Evolutionary conservation across 2,329 filamentous ascomycete species (phyloP).

Genomic region (Apiospora saccharicola): DNA sequence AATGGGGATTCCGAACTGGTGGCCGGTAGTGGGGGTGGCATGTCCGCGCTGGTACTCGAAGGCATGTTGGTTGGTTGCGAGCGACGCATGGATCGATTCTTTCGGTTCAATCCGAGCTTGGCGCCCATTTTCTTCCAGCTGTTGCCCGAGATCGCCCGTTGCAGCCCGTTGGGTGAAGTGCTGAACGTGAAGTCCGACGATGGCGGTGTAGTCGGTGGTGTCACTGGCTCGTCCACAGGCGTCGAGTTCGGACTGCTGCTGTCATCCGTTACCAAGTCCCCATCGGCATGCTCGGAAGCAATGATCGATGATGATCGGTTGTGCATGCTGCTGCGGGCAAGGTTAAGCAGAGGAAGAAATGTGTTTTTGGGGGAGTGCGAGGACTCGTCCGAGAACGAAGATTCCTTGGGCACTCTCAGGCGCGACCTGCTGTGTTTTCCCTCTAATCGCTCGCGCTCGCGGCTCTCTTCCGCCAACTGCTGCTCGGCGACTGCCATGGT

Average conservation of each 20-base stretch:
- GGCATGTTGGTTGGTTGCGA: conserved; percentile 54
- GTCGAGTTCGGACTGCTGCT: conserved; percentile 68
- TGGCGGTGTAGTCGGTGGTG: conserved; percentile 77
- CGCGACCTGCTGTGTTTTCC: conserved; percentile 48
- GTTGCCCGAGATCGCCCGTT: conserved; percentile 62
- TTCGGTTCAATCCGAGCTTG: conserved; percentile 65
- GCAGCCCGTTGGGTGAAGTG: conserved; percentile 60
- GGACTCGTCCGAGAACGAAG: conserved; percentile 45
- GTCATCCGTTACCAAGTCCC: conserved; percentile 68
- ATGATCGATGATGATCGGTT: conserved; percentile 54
- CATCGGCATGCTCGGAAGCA: conserved; percentile 52
- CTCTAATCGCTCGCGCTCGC: conserved; percentile 36
- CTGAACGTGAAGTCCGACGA: conserved; percentile 63
- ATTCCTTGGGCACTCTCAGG: conserved; percentile 48
- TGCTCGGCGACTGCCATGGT: conserved; percentile 46
- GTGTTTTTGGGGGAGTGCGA: conserved; percentile 53
- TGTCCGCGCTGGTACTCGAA: conserved; percentile 46
- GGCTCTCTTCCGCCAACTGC: conserved; percentile 45
- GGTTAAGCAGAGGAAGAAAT: conserved; percentile 52
- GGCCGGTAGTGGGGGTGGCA: conserved; percentile 30
- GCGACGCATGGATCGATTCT: conserved; percentile 54
- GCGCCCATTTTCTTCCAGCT: conserved; percentile 72
- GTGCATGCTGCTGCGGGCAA: conserved; percentile 45
- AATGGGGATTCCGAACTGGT: conserved; percentile 43
- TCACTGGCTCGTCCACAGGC: conserved; percentile 68